phyloP scores from a whole-genome alignment of 257 asterid genomes.

The Coffea eugenioides region DNA sequence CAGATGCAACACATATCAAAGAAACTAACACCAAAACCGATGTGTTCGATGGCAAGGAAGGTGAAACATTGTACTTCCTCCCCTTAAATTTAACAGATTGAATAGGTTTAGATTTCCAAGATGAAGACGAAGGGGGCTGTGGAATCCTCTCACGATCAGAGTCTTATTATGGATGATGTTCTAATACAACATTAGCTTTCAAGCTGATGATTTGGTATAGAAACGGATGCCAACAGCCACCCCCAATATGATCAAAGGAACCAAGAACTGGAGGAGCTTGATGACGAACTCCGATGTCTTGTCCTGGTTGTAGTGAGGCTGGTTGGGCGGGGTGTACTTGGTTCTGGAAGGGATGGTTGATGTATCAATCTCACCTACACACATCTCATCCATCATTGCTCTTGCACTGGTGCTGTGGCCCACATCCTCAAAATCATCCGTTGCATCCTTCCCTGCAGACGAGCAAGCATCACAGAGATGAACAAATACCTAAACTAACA shows the following conservation, averaged over 20 bases:
- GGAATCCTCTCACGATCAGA: constrained; percentile 6
- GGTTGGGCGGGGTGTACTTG: constrained; percentile 56
- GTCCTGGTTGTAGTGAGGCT: constrained; percentile 54
- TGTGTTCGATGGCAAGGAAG: neutral
- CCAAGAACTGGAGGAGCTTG: constrained; percentile 82
- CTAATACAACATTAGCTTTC: constrained; percentile 16
- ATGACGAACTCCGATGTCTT: constrained; percentile 57
- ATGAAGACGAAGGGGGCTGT: neutral
- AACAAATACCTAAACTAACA: neutral
- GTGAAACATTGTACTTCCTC: neutral
- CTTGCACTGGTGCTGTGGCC: constrained; percentile 80
- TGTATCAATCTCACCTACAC: constrained; percentile 60
- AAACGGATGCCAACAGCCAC: constrained; percentile 69
- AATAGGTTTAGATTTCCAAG: neutral
- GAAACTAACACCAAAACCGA: neutral
- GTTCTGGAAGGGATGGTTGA: constrained; percentile 46
- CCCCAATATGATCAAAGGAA: constrained; percentile 67
- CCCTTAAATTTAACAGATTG: neutral
- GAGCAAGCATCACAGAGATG: neutral
- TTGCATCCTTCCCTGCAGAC: constrained; percentile 76
- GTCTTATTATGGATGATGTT: neutral
- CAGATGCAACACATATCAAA: neutral
- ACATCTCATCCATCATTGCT: constrained; percentile 63
- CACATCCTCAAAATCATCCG: constrained; percentile 81
- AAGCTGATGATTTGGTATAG: constrained; percentile 70